phyloP scores from a whole-genome alignment of 495 filamentous ascomycete genomes.

The Podospora fimiseda region DNA sequence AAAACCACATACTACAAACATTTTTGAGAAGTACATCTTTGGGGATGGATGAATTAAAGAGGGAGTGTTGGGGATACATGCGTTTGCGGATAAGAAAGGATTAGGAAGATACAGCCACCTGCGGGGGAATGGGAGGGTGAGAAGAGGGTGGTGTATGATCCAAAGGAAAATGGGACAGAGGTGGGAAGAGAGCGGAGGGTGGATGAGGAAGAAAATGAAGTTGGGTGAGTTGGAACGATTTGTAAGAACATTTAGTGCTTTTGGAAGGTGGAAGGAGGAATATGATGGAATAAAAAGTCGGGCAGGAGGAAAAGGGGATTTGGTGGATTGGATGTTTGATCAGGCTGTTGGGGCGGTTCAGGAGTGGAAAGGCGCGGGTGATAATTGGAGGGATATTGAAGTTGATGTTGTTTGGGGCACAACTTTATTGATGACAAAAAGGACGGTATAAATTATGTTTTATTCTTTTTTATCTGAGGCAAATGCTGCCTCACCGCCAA shows the following conservation, averaged over 20 bases:
- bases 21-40: constrained; percentile 44
- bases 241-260: constrained; percentile 50
- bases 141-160: constrained; percentile 51
- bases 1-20: constrained; percentile 39
- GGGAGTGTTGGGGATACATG: background rate
- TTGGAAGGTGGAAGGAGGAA: constrained; percentile 47
- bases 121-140: constrained; percentile 52
- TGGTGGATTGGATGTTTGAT: constrained; percentile 53
- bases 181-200: constrained; percentile 35
- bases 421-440: constrained; percentile 47
- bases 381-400: constrained; percentile 41
- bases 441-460: too few species aligned
- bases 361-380: constrained; percentile 43
- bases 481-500: too few species aligned
- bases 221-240: constrained; percentile 52
- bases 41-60: constrained; percentile 33
- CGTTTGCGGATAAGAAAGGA: background rate
- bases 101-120: constrained; percentile 40
- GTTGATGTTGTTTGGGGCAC: constrained; percentile 52
- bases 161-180: constrained; percentile 23
- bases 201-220: constrained; percentile 47
- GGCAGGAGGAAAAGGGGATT: constrained; percentile 41
- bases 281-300: constrained; percentile 39
- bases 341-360: constrained; percentile 40
- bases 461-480: too few species aligned